Conservation (phyloP, 305 asterid genomes). For the Plantago lanceolata region DNA sequence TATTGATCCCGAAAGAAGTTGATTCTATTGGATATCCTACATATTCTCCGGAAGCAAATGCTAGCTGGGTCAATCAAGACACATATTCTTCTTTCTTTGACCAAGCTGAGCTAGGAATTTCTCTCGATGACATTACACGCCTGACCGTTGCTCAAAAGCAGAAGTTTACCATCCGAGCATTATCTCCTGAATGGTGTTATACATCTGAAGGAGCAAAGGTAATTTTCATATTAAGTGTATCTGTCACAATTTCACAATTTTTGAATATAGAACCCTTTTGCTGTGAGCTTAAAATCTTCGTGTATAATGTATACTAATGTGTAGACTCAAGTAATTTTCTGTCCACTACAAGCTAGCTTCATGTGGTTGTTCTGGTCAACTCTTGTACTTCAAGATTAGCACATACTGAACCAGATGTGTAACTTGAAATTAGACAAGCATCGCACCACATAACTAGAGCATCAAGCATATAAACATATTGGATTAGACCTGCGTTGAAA, state of each 20-base stretch:
- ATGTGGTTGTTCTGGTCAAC: background rate
- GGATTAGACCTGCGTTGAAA: no score
- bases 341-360: conserved; percentile 1
- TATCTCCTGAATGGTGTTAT: conserved; percentile 95
- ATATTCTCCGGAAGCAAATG: conserved; percentile 34
- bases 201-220: conserved; percentile 85
- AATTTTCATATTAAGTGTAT: conserved; percentile 16
- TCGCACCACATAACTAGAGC: no score
- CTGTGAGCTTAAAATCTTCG: conserved; percentile 10
- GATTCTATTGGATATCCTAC: conserved; percentile 34
- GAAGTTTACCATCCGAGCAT: conserved; percentile 72
- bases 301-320: background rate
- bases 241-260: conserved; percentile 10
- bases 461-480: no score
- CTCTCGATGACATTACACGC: conserved; percentile 49
- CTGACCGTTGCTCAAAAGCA: conserved; percentile 62
- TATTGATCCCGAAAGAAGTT: conserved; percentile 35
- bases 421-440: no score
- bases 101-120: conserved; percentile 44
- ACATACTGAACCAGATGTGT: no score
- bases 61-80: conserved; percentile 38
- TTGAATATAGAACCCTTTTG: conserved; percentile 1
- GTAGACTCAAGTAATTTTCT: background rate
- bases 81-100: conserved; percentile 42
- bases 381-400: no score